Evolutionary conservation across 192 early-diverging fungal genomes (phyloP).

Genomic region (Oehlia diaphana): DNA sequence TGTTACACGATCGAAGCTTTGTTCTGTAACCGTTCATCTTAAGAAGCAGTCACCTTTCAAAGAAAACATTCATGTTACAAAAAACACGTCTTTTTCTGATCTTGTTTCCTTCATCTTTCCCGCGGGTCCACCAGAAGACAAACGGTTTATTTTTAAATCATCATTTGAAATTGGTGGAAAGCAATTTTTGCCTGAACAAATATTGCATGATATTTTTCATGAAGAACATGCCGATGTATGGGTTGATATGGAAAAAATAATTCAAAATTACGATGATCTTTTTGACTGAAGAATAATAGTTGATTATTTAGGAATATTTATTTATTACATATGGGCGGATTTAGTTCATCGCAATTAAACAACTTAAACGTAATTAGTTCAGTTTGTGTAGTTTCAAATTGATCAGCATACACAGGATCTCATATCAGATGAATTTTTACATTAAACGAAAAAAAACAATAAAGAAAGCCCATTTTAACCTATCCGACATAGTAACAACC

Average conservation of each 20-base stretch:
- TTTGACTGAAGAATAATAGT: background rate
- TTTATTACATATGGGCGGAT: accelerated
- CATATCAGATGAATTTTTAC: no score
- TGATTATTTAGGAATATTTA: no score
- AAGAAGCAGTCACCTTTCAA: constrained; percentile 16
- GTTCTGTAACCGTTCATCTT: background rate
- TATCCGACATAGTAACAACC: no score
- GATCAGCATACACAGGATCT: no score
- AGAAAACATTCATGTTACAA: background rate
- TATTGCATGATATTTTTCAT: background rate
- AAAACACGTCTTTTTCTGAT: constrained; percentile 14
- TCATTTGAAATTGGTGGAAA: background rate
- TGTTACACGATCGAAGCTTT: no score
- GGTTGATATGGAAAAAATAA: constrained; percentile 11
- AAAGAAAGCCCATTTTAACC: no score
- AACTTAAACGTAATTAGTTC: no score
- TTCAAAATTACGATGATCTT: constrained; percentile 17
- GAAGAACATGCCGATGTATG: constrained; percentile 9
- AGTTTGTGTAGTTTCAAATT: no score
- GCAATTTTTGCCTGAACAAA: constrained; percentile 18
- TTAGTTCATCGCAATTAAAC: no score
- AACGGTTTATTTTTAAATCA: constrained; percentile 9
- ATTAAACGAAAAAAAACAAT: no score
- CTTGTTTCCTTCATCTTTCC: constrained; percentile 1
- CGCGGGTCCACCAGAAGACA: background rate